phyloP scores from a whole-genome alignment of 176 grass and related monocot genomes.

The Carex myosuroides region DNA sequence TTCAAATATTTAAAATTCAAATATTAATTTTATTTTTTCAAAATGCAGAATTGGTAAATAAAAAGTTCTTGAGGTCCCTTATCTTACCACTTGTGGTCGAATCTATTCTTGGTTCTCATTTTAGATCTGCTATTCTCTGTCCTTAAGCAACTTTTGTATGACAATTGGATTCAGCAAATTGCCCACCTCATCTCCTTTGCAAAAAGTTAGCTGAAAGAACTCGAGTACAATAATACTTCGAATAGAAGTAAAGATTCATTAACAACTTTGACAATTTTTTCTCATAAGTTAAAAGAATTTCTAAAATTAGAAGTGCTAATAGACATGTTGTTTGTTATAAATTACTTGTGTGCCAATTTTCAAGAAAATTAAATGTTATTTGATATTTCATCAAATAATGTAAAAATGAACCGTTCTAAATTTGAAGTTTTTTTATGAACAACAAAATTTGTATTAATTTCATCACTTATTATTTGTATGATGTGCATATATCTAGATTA shows the following conservation, averaged over 20 bases:
- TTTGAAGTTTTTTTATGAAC: not conserved
- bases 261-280: not conserved
- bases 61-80: not conserved
- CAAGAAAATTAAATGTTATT: not conserved
- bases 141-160: not conserved
- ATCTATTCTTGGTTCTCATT: constrained; percentile 2
- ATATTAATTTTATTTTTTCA: not conserved
- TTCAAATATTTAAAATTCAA: not conserved
- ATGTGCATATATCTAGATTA: not conserved
- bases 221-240: not conserved
- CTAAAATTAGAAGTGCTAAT: not conserved
- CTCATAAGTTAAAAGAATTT: not conserved
- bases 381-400: not conserved
- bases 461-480: not conserved
- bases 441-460: not conserved
- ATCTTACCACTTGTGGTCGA: not conserved
- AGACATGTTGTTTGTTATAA: not conserved
- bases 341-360: not conserved
- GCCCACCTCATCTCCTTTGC: not conserved
- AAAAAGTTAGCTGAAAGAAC: not conserved
- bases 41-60: not conserved
- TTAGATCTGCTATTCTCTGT: not conserved
- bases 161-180: not conserved
- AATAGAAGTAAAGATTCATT: no score
- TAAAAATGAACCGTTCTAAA: not conserved